phyloP scores from a whole-genome alignment of 2,329 filamentous ascomycete species.

The Tolypocladium endophyticum region DNA sequence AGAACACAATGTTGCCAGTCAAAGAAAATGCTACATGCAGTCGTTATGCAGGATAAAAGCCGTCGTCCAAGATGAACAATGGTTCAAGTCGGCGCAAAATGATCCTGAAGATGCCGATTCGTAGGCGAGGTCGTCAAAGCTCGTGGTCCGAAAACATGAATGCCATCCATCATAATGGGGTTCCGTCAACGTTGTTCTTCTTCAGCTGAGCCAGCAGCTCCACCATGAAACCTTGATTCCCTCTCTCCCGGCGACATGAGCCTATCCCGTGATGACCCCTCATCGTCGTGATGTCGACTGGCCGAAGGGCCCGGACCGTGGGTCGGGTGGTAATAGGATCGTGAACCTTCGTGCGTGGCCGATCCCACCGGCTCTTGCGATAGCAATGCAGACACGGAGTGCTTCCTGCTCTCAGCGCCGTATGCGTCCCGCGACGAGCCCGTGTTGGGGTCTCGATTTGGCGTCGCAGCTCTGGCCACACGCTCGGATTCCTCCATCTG shows the following conservation, averaged over 20 bases:
- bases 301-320: neutral
- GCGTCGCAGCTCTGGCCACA: slow-evolving; percentile 7
- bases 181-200: neutral
- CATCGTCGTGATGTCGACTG: slow-evolving; percentile 5
- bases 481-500: slow-evolving; percentile 11
- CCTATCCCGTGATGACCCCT: slow-evolving; percentile 3
- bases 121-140: neutral
- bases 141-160: neutral
- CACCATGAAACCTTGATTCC: neutral
- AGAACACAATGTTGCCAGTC: neutral
- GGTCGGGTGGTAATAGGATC: slow-evolving; percentile 1
- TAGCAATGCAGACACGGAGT: slow-evolving; percentile 22
- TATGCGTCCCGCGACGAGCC: slow-evolving; percentile 15
- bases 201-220: slow-evolving; percentile 1
- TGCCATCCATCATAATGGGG: neutral
- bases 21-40: neutral
- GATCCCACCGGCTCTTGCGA: slow-evolving; percentile 9
- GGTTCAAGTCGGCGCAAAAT: neutral
- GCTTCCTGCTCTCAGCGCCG: slow-evolving; percentile 17
- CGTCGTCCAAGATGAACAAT: neutral
- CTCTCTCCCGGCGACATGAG: slow-evolving; percentile 1
- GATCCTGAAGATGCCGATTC: neutral
- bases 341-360: neutral
- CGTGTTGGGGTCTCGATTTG: slow-evolving; percentile 6
- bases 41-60: neutral